Conservation (phyloP, 805 yeast genomes). For the Ogataea paraovalis region DNA sequence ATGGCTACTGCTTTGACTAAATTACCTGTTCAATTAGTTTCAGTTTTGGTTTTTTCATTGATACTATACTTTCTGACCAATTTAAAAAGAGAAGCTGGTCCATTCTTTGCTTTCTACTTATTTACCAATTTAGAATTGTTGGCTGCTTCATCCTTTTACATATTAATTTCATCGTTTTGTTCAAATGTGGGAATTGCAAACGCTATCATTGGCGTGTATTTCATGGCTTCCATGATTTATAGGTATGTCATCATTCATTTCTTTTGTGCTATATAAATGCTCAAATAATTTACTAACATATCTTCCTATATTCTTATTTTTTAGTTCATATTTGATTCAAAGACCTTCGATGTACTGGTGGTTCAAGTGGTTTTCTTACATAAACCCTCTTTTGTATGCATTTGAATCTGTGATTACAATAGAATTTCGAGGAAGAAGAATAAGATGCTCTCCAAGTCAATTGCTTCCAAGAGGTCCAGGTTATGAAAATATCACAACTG, state of each 20-base stretch:
- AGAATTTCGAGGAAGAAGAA: constrained; percentile 50
- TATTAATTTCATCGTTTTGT: constrained; percentile 44
- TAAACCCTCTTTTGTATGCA: constrained; percentile 44
- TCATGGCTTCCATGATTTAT: constrained; percentile 49
- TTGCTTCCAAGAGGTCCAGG: constrained; percentile 54
- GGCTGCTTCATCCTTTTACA: constrained; percentile 47
- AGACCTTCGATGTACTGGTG: constrained; percentile 55
- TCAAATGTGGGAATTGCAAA: constrained; percentile 46
- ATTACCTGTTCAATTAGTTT: constrained; percentile 52
- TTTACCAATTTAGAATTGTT: constrained; percentile 40
- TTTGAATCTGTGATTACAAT: constrained; percentile 52
- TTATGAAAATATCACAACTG: constrained; percentile 37
- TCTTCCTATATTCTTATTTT: constrained; percentile 8
- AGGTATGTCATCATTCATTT: constrained; percentile 52
- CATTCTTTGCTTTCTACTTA: constrained; percentile 46
- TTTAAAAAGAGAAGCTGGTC: constrained; percentile 49
- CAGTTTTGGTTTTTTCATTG: constrained; percentile 44
- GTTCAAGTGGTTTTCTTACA: constrained; percentile 52
- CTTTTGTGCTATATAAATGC: constrained; percentile 52
- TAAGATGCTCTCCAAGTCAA: constrained; percentile 39
- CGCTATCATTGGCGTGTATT: constrained; percentile 49
- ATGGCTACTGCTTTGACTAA: constrained; percentile 53
- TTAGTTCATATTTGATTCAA: constrained; percentile 61
- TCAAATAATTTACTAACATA: constrained; percentile 16
- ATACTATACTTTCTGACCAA: constrained; percentile 50